phyloP scores from a whole-genome alignment of 148 eudicot genomes.

The Heliosperma pusillum region DNA sequence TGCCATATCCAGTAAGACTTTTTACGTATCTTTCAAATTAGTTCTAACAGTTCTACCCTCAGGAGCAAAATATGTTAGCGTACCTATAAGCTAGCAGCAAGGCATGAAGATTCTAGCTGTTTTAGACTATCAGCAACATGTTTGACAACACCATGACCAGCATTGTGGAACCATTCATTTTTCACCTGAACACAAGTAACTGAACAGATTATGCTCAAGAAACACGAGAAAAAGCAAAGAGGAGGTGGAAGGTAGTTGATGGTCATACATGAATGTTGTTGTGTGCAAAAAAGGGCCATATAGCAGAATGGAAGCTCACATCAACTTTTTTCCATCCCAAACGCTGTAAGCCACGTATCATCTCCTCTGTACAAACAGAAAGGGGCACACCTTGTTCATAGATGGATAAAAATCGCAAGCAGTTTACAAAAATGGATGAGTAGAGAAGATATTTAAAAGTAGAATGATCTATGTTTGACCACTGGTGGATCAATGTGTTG shows the following conservation, averaged over 20 bases:
- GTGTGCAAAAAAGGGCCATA: conserved; percentile 97
- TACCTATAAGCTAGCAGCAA: conserved; percentile 57
- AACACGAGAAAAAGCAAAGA: neutral
- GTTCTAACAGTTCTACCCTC: neutral
- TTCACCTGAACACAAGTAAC: conserved; percentile 54
- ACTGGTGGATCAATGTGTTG: neutral
- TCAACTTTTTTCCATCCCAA: conserved; percentile 96
- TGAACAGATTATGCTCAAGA: neutral
- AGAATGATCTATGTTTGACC: neutral
- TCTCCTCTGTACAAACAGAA: conserved; percentile 74
- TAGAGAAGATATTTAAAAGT: neutral
- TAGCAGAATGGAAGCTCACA: conserved; percentile 91
- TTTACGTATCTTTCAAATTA: neutral
- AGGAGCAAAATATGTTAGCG: conserved; percentile 16
- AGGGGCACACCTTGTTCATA: neutral
- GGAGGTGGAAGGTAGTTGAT: conserved; percentile 1
- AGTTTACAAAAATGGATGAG: neutral
- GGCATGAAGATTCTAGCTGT: conserved; percentile 52
- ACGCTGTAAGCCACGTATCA: conserved; percentile 81
- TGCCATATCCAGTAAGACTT: neutral
- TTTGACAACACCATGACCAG: conserved; percentile 88
- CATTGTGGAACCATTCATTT: conserved; percentile 92
- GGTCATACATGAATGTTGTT: conserved; percentile 80
- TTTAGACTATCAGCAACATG: conserved; percentile 84
- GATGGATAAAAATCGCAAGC: conserved; percentile 5